phyloP scores from a whole-genome alignment of 345 rosid species.

The Eucalyptus guilfoylei region DNA sequence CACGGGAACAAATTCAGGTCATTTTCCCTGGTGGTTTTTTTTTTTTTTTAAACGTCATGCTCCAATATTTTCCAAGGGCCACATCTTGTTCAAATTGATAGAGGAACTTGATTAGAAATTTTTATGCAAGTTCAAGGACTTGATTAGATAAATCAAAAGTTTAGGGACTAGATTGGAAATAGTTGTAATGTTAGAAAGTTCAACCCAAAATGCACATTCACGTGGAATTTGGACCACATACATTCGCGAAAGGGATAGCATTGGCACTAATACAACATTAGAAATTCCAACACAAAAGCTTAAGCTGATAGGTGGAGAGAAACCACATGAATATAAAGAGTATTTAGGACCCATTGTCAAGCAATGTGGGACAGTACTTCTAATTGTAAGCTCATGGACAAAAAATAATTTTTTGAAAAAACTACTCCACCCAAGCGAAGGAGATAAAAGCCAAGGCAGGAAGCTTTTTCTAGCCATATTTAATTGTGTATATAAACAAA shows the following conservation, averaged over 20 bases:
- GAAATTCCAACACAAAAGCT: background rate
- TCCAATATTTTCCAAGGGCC: background rate
- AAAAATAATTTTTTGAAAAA: background rate
- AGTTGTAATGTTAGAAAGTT: background rate
- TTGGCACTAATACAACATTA: background rate
- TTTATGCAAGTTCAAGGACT: background rate
- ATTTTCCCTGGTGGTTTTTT: background rate
- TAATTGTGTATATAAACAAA: background rate
- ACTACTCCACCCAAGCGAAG: background rate
- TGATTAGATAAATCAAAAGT: background rate
- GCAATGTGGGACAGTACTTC: background rate
- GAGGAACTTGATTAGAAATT: background rate
- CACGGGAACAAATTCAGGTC: background rate
- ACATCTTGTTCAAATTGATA: background rate
- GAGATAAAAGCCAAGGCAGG: background rate
- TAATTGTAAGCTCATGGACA: background rate
- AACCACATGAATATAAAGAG: background rate
- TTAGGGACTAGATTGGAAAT: background rate
- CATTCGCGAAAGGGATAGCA: background rate
- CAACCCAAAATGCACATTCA: background rate
- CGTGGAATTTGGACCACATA: background rate
- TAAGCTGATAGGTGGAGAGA: background rate
- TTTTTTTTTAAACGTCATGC: background rate
- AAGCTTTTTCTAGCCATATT: background rate
- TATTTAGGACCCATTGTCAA: background rate